These are phyloP conservation scores for Vachellia collinsii DNA, from an alignment of 306 rosid genomes.

Conservation along the genomic window DNA sequence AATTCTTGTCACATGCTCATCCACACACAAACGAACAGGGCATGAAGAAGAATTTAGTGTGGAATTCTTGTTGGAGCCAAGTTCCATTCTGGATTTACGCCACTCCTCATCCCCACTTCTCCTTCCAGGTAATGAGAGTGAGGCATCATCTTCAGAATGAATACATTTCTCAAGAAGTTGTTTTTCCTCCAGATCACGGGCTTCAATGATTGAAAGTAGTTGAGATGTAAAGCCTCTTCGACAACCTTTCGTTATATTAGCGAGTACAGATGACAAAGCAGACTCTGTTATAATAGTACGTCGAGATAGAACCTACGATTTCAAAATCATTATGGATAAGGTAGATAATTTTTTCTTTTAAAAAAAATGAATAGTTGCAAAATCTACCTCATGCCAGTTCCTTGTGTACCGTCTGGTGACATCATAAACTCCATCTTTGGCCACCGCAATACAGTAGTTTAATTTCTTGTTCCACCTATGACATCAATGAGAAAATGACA, in stretches of 20 bases:
- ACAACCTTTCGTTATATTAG: conserved; percentile 57
- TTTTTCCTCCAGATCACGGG: conserved; percentile 70
- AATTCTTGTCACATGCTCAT: conserved; percentile 82
- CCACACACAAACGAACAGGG: conserved; percentile 75
- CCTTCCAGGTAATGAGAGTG: conserved; percentile 87
- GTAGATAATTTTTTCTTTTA: not conserved
- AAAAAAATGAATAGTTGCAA: conserved; percentile 13
- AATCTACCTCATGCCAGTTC: conserved; percentile 87
- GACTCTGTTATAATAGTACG: conserved; percentile 63
- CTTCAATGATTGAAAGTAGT: conserved; percentile 61
- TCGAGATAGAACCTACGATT: conserved; percentile 74
- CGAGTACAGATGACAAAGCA: conserved; percentile 57
- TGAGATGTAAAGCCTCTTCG: conserved; percentile 65
- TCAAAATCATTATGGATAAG: not conserved
- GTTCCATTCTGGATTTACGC: conserved; percentile 81
- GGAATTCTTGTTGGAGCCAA: conserved; percentile 60
- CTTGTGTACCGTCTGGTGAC: conserved; percentile 92
- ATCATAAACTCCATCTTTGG: conserved; percentile 81
- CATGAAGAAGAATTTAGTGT: conserved; percentile 62
- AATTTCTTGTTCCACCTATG: conserved; percentile 88
- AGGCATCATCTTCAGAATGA: conserved; percentile 56
- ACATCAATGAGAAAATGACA: conserved; percentile 14
- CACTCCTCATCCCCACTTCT: conserved; percentile 90
- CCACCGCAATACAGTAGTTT: conserved; percentile 71
- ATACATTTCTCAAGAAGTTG: conserved; percentile 60